Base-by-base conservation (phyloP, 176 grass and related monocot species). In the Avena eriantha region DNA sequence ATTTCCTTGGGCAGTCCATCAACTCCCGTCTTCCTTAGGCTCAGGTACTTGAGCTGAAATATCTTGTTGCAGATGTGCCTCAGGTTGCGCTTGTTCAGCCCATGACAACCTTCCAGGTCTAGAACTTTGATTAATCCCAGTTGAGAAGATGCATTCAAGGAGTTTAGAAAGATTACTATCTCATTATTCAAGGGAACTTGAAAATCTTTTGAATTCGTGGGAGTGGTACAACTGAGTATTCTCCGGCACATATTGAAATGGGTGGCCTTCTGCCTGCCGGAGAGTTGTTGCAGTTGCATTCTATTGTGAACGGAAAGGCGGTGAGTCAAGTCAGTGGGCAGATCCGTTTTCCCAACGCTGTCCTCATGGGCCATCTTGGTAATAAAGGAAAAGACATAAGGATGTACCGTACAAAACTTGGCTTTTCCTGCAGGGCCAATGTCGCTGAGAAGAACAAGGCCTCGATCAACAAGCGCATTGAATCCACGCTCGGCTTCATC, bases 21-120 rank as follows among this genome's bases (percentile, higher is more conserved):
- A 22, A 74, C 13, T 13, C 48, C 55, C 0, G 82, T 82, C 7
- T 82, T 82, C 66, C 80, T 69, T 70, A 79, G 19, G 9, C 76
- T 79, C 1, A 82, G 80, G 34, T 75, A 75, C 23, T 63, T 84
- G 53, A 84, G 69, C 69, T 73, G 82, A 69, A 31, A 74, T 59
- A 73, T 10, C 69, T 84, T 75, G 39, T 75, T 29, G 39, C 69
- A 75, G 2, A 84, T 84, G 54, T 74, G 18, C 39, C 18, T 74
- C 23, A 84, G 69, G 10, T 49, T 55, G 0, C 48, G 8, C 23
- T 34, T 84, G 69, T 74, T 33, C 39, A 84, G 7, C 9, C 69
- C 82, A 46, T 17, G 26, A 55, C 33, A 84, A 13, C 17, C 69
- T 84, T 84, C 82, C 4, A 84, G 82, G 22, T 75, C 82, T 39